Evolutionary conservation across 345 rosid species (phyloP).

Genomic region (Kandelia obovata): DNA sequence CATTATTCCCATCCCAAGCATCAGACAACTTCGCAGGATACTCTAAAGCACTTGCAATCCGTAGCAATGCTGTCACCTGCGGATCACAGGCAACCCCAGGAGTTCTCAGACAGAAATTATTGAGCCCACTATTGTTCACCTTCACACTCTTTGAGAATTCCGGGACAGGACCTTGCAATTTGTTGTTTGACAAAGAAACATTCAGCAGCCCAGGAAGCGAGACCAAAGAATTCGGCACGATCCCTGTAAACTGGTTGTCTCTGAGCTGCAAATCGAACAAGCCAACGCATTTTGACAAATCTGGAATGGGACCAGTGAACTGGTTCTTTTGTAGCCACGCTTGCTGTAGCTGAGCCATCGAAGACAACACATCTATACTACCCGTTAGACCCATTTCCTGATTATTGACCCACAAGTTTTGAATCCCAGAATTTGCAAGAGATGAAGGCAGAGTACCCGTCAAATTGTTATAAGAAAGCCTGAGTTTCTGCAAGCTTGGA

Average conservation of each 20-base stretch:
- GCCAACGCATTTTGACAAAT: constrained; percentile 47
- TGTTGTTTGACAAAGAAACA: constrained; percentile 57
- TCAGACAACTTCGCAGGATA: constrained; percentile 57
- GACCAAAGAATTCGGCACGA: constrained; percentile 45
- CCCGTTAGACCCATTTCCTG: constrained; percentile 59
- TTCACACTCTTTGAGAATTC: constrained; percentile 23
- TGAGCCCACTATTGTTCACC: constrained; percentile 22
- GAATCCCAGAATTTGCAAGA: constrained; percentile 43
- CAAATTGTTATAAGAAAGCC: constrained; percentile 68
- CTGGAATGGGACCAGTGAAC: constrained; percentile 72
- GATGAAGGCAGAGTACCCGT: constrained; percentile 64
- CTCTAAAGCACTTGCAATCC: constrained; percentile 57
- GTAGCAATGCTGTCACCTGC: constrained; percentile 58
- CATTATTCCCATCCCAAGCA: constrained; percentile 66
- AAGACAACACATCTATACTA: constrained; percentile 47
- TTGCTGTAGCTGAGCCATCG: constrained; percentile 48
- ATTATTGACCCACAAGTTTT: constrained; percentile 62
- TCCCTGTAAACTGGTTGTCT: constrained; percentile 68
- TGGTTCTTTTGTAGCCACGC: constrained; percentile 73
- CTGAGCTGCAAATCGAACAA: constrained; percentile 70
- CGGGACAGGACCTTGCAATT: constrained; percentile 72
- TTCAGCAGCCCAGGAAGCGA: constrained; percentile 37
- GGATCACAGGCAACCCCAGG: constrained; percentile 45
- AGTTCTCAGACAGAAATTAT: constrained; percentile 42
- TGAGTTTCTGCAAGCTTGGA: constrained; percentile 41